phyloP scores from a whole-genome alignment of 2,329 filamentous ascomycete species.

The Mariannaea elegans region DNA sequence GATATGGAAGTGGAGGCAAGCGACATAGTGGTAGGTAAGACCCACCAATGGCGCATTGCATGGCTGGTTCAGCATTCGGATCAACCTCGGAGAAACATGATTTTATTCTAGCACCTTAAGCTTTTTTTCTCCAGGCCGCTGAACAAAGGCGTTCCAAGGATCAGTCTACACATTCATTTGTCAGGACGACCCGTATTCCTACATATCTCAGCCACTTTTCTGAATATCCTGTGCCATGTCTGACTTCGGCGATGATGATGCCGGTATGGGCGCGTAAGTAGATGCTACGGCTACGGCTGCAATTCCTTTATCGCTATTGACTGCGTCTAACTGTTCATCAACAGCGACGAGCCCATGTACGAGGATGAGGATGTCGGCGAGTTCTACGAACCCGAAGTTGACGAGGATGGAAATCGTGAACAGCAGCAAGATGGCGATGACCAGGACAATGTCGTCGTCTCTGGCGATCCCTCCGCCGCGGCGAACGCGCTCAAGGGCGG shows the following conservation, averaged over 20 bases:
- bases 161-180: conserved; percentile 27
- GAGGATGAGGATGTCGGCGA: conserved; percentile 74
- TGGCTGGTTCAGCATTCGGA: conserved; percentile 28
- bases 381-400: conserved; percentile 65
- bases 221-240: conserved; percentile 63
- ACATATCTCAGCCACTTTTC: not conserved
- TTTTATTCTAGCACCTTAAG: conserved; percentile 36
- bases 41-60: conserved; percentile 2
- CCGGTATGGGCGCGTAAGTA: conserved; percentile 65
- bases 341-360: conserved; percentile 74
- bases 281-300: not conserved
- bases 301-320: not conserved
- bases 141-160: conserved; percentile 31
- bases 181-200: conserved; percentile 4
- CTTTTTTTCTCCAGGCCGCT: conserved; percentile 45
- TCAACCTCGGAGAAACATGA: conserved; percentile 44
- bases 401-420: conserved; percentile 61
- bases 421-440: conserved; percentile 63
- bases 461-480: conserved; percentile 69
- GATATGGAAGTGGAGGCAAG: conserved; percentile 19
- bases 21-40: conserved; percentile 18
- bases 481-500: conserved; percentile 63
- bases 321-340: conserved; percentile 41
- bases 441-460: conserved; percentile 67
- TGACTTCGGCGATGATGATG: conserved; percentile 75